These are phyloP conservation scores for Epichloe bromicola DNA, from an alignment of 2,329 filamentous ascomycete species.

Conservation along the genomic window DNA sequence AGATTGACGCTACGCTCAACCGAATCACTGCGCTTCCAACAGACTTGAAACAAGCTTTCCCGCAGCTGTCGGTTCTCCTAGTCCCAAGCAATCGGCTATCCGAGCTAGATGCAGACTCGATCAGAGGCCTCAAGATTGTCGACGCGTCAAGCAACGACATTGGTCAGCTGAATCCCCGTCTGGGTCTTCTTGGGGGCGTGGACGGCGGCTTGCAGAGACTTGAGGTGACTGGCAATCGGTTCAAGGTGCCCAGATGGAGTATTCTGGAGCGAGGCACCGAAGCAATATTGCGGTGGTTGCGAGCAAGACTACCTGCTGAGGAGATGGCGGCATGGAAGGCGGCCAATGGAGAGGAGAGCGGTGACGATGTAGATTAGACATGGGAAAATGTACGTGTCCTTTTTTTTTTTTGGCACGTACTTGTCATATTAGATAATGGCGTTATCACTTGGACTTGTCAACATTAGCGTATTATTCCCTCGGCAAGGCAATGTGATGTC, in stretches of 20 bases:
- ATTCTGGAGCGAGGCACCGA: slow-evolving; percentile 81
- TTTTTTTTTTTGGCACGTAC: not conserved
- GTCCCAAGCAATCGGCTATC: slow-evolving; percentile 69
- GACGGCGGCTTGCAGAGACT: slow-evolving; percentile 48
- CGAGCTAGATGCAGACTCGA: slow-evolving; percentile 57
- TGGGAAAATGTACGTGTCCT: not conserved
- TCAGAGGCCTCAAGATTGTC: slow-evolving; percentile 61
- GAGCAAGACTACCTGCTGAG: slow-evolving; percentile 56
- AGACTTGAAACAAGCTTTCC: slow-evolving; percentile 52
- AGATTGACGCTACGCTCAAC: slow-evolving; percentile 73
- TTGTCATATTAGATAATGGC: not conserved
- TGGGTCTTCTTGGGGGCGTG: slow-evolving; percentile 61
- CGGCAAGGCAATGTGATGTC: no score
- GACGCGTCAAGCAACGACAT: slow-evolving; percentile 82
- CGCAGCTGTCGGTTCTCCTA: slow-evolving; percentile 55
- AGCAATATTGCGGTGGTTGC: slow-evolving; percentile 66
- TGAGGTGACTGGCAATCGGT: slow-evolving; percentile 74
- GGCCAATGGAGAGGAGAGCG: slow-evolving; percentile 26
- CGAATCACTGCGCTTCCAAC: slow-evolving; percentile 58
- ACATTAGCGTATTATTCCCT: not conserved
- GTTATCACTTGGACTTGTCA: not conserved
- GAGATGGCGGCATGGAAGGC: slow-evolving; percentile 45
- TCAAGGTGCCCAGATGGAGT: slow-evolving; percentile 74
- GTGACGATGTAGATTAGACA: slow-evolving; percentile 8
- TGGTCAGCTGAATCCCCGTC: slow-evolving; percentile 61